Conservation (phyloP, 2,329 filamentous ascomycete genomes). For the Phialocephala subalpina region DNA sequence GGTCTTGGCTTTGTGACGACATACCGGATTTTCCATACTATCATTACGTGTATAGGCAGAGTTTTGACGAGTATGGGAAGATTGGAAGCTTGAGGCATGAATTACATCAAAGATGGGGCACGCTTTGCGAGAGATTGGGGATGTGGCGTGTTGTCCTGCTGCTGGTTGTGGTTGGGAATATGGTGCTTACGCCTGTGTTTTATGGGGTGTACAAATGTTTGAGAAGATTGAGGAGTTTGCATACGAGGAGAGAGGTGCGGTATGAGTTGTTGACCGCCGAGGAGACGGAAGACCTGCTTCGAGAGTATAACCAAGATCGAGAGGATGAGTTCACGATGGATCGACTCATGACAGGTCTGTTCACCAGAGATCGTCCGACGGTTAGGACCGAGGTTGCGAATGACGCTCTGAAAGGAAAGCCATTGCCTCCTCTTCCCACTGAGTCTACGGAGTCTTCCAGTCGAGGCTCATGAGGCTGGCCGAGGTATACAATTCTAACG, state of each 20-base stretch:
- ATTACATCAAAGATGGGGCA: not conserved
- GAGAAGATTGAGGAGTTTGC: not conserved
- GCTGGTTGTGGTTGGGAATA: not conserved
- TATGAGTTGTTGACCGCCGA: not conserved
- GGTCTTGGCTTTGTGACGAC: conserved; percentile 32
- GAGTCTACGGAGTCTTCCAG: not conserved
- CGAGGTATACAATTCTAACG: no score
- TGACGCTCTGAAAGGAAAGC: not conserved
- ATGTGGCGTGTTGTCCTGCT: not conserved
- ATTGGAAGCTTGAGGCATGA: conserved; percentile 25
- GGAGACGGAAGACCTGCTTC: not conserved
- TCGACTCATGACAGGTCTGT: not conserved
- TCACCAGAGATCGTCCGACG: not conserved
- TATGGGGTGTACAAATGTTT: conserved; percentile 5
- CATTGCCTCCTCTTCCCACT: not conserved
- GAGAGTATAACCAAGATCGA: not conserved
- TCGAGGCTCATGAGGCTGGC: not conserved
- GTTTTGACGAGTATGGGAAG: conserved; percentile 33
- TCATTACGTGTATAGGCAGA: conserved; percentile 30
- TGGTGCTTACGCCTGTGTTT: not conserved
- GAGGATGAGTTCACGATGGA: not conserved
- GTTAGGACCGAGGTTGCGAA: not conserved
- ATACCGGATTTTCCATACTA: conserved; percentile 30
- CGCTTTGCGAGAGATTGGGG: not conserved
- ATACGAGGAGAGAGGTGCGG: not conserved